Evolutionary conservation across 2,329 filamentous ascomycete genomes (phyloP).

Genomic region (Dactylonectria macrodidyma): DNA sequence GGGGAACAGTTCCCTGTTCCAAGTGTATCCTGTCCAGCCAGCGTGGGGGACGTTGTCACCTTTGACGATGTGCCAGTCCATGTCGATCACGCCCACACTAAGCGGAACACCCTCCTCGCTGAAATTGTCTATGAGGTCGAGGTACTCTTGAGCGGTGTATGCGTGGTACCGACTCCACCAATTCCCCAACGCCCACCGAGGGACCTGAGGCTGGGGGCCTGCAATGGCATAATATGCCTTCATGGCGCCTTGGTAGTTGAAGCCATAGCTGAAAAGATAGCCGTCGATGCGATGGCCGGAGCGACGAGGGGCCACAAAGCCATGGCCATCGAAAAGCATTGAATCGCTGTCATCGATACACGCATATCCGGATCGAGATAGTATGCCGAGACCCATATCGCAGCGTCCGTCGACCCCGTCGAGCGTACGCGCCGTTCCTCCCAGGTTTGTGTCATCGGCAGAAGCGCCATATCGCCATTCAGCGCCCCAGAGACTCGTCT

Average conservation of each 20-base stretch:
- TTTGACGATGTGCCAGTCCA: conserved; percentile 76
- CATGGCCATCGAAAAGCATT: conserved; percentile 69
- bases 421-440: conserved; percentile 68
- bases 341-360: conserved; percentile 67
- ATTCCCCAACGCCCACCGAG: conserved; percentile 72
- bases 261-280: conserved; percentile 73
- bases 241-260: conserved; percentile 69
- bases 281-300: conserved; percentile 67
- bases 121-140: conserved; percentile 71
- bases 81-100: conserved; percentile 73
- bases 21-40: conserved; percentile 70
- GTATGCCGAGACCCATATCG: conserved; percentile 64
- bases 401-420: conserved; percentile 67
- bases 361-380: conserved; percentile 66
- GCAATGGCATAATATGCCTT: conserved; percentile 69
- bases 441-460: conserved; percentile 53
- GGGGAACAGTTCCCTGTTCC: conserved; percentile 67
- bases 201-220: conserved; percentile 68
- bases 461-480: conserved; percentile 63
- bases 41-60: conserved; percentile 60
- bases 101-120: conserved; percentile 66
- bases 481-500: conserved; percentile 57
- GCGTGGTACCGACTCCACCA: conserved; percentile 77
- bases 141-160: conserved; percentile 69
- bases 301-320: conserved; percentile 65